Conservation (phyloP, 495 filamentous ascomycete species). For the Aspergillus haitiensis region DNA sequence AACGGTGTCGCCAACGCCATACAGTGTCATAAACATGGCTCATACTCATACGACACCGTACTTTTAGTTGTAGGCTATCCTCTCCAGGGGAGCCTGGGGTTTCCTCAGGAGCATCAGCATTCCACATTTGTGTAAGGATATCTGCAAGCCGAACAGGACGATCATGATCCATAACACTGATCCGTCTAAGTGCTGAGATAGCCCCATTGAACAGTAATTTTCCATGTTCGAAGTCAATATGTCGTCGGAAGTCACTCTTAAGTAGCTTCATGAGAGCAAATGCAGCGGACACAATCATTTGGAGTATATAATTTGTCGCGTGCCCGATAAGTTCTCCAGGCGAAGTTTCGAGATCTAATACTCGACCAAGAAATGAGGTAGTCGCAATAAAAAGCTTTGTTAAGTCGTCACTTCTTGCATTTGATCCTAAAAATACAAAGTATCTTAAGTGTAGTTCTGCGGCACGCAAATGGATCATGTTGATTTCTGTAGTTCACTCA, state of each 20-base stretch:
- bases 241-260: conserved; percentile 72
- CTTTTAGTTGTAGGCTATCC: conserved; percentile 45
- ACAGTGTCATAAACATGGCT: conserved; percentile 53
- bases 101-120: conserved; percentile 38
- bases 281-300: conserved; percentile 87
- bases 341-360: conserved; percentile 48
- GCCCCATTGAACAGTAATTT: conserved; percentile 73
- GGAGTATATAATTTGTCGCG: conserved; percentile 84
- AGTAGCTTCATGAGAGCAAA: conserved; percentile 85
- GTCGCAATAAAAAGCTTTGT: conserved; percentile 66
- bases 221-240: conserved; percentile 69
- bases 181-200: conserved; percentile 72
- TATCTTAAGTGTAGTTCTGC: conserved; percentile 49
- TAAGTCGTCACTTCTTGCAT: conserved; percentile 69
- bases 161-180: conserved; percentile 83
- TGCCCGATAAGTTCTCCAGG: conserved; percentile 62
- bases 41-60: conserved; percentile 53
- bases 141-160: conserved; percentile 60
- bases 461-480: conserved; percentile 50
- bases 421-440: conserved; percentile 49
- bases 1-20: conserved; percentile 51
- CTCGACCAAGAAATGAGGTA: conserved; percentile 49
- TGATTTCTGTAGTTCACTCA: conserved; percentile 54
- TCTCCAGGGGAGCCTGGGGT: conserved; percentile 32
- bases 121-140: conserved; percentile 53